Conservation (phyloP, 331 rosid species). For the Saraca asoca region DNA sequence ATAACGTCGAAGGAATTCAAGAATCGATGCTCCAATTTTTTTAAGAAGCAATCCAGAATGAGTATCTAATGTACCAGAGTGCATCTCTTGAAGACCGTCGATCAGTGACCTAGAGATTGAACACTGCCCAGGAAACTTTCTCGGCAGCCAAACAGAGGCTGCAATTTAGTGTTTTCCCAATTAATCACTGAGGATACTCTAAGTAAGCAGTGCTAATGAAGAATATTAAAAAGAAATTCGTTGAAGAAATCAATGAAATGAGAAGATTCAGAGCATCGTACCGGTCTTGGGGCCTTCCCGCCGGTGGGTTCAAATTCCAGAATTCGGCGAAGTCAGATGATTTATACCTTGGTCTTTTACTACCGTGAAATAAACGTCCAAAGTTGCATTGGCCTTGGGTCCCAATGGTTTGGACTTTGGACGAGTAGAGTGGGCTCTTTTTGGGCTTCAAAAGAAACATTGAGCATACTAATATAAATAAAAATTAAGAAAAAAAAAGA, state of each 20-base stretch:
- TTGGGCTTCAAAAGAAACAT: no score
- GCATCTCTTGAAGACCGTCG: neutral
- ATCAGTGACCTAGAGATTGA: neutral
- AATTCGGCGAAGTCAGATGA: slow-evolving; percentile 8
- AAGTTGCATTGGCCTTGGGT: no score
- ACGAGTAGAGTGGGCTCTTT: no score
- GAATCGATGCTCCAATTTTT: neutral
- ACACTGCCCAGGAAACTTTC: slow-evolving; percentile 10
- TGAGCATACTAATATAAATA: no score
- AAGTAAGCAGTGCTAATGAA: neutral
- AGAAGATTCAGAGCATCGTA: slow-evolving; percentile 34
- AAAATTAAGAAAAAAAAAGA: no score
- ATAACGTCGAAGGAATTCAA: neutral
- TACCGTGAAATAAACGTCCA: no score
- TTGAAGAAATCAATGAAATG: neutral
- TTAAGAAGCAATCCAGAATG: neutral
- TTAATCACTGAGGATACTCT: neutral
- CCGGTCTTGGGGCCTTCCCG: slow-evolving; percentile 51
- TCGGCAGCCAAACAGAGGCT: slow-evolving; percentile 28
- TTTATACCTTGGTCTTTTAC: no score
- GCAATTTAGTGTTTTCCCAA: slow-evolving; percentile 25
- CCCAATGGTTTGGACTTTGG: no score
- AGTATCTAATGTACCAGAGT: neutral
- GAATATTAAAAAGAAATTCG: neutral
- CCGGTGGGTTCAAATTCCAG: slow-evolving; percentile 49